Evolutionary conservation across 345 rosid genomes (phyloP), one percentile per base, ranked within the genome.

Genomic region (Syzygium aromaticum): DNA sequence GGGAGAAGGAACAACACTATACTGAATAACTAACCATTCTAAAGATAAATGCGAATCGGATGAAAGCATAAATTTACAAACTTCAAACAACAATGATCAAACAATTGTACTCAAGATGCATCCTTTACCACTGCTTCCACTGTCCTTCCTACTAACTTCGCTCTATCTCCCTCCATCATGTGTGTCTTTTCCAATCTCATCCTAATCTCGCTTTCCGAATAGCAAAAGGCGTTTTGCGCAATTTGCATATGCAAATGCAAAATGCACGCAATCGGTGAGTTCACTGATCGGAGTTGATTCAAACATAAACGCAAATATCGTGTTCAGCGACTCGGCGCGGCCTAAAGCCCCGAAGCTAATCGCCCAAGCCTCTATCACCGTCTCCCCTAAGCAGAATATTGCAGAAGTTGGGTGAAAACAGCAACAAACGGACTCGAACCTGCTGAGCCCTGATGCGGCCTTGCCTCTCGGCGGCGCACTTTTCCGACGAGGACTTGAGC

Each of bases 361-460:
- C 82, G 82, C 33, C 11, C 28, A 25, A 61, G 14, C n/a, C 9
- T 14, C 10, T 84, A 33, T 21, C 46, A 10, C 5, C 12, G 67
- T 51, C 38, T 22, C 19, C 21, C 2, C 10, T 38, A 67, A 52
- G 14, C 46, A 85, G 57, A 54, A 12, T 23, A 77, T 53, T 22
- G 22, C 12, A 77, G 49, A 22, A 15, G 46, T 43, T 6, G 46
- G 14, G 25, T 77, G 30, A 22, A 30, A 3, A 64, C 33, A 64
- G 30, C 30, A 61, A 38, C 85, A 86, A 54, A 64, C 84, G 17
- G 23, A 8, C 78, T 19, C 67, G 85, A 83, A 95, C 99, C 97
- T 96, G 98, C 85, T 96, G 98, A 90, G 98, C 94, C 87, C 96
- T 92, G 87, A 95, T 93, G 86, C 98, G 98, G 85, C 98, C 99